Base-by-base conservation (phyloP, 2,329 filamentous ascomycete genomes). In the Stylonectria norvegica region DNA sequence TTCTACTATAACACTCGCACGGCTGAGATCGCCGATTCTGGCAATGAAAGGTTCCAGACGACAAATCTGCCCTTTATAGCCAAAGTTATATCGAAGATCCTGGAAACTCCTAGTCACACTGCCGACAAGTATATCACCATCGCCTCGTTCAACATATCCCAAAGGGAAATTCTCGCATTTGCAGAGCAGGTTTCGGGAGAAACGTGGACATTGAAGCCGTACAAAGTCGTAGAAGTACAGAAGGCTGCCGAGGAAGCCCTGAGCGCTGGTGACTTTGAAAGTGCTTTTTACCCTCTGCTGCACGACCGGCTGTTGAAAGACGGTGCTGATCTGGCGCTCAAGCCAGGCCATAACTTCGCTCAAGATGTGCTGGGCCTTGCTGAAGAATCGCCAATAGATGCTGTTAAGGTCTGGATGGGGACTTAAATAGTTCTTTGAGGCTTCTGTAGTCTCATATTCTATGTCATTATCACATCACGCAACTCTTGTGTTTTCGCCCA, bases 91-190 rank as follows among this genome's bases (percentile, higher is more conserved):
- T 20, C 18, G 4, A 15, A 12, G 11, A 15, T 40, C 19, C 12
- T 40, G 8, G 18, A 30, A 12, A 30, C 22, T n/a, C 38, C 32
- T 5, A 11, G 7, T 20, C 28, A 27, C 14, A 18, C 39, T n/a
- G 16, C 16, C 11, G 19, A 37, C 27, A 27, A 22, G 16, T 37
- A 41, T 22, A 37, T 36, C 15, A 32, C 33, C 15, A 33, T 41
- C 5, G 32, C 38, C 2, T 40, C 38, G 1, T 40, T 40, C 30
- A 40, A 40, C n/a, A 40, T 40, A 14, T 40, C 32, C 8, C 34
- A 41, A 14, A 37, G 5, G n/a, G 34, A 33, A 7, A 37, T 32
- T 14, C 34, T 42, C 11, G 34, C 29, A 2, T 22, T 38, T 11
- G 34, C 20, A 8, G 17, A 38, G 9, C 4, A 34, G 2, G 18